Percentiles rank a stretch among this genome's conserved stretches.
Conservation (phyloP, 495 filamentous ascomycete genomes). For the Aspergillus campestris region DNA sequence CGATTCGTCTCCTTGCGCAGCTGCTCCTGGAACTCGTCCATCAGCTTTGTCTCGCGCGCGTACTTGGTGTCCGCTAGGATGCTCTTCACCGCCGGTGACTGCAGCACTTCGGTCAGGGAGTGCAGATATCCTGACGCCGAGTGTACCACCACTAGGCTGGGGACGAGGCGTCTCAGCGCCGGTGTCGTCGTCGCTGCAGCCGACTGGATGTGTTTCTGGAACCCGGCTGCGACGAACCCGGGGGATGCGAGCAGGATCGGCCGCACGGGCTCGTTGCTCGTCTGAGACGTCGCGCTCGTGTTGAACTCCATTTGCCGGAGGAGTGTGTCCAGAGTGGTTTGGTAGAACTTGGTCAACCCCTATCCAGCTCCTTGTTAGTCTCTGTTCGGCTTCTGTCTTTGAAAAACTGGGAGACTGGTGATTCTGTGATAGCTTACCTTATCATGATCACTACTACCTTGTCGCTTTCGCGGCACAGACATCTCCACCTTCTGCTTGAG, state of each 20-base stretch:
- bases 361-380: conserved; percentile 20
- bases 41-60: conserved; percentile 70
- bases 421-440: conserved; percentile 32
- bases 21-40: conserved; percentile 77
- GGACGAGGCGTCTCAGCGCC: conserved; percentile 55
- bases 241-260: conserved; percentile 85
- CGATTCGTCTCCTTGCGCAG: conserved; percentile 79
- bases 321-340: conserved; percentile 66
- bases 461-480: conserved; percentile 70
- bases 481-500: conserved; percentile 81
- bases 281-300: conserved; percentile 31
- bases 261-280: conserved; percentile 33
- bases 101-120: conserved; percentile 75
- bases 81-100: conserved; percentile 64
- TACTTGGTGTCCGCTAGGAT: conserved; percentile 80
- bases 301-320: conserved; percentile 70
- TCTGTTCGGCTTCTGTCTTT: not conserved
- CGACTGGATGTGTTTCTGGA: conserved; percentile 70
- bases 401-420: not conserved
- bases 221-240: conserved; percentile 73
- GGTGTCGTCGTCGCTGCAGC: conserved; percentile 49
- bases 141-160: conserved; percentile 71
- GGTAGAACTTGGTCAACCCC: conserved; percentile 73
- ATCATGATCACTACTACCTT: conserved; percentile 54
- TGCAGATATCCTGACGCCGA: conserved; percentile 78